Base-by-base conservation (phyloP, 176 grass and related monocot genomes). In the Aegilops bicornis region DNA sequence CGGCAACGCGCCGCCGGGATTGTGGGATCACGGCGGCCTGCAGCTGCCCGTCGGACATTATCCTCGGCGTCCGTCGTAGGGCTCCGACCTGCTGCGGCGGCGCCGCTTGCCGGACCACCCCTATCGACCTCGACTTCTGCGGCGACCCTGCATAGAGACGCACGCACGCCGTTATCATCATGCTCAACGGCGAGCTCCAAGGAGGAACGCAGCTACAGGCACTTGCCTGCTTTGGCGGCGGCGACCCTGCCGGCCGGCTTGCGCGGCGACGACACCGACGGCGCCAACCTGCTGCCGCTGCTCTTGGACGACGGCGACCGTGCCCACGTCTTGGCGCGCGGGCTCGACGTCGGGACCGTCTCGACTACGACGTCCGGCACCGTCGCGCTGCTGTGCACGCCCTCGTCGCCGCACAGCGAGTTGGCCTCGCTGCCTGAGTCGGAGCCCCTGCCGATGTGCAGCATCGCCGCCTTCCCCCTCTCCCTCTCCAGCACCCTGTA, bases 401-500 rank as follows among this genome's bases (percentile, higher is more conserved):
- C 88, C 25, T 91, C 85, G 35, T 98, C 94, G 16, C 92, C 90
- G 69, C 86, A 89, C 33, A 87, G 45, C 39, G 97, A 96, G 58
- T 83, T 82, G 13, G 82, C 90, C 9, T 98, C 92, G 59, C 93
- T 92, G 79, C 91, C 82, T 11, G 92, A 94, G 23, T 96, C 97
- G 29, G 91, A 92, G 79, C 79, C 42, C 79, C 69, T 90, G 65
- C 22, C 23, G 43, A 89, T 62, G 65, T 87, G 88, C 56, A 79
- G 43, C 35, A 63, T 69, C 40, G 83, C 64, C 74, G 74, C 29
- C 56, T 82, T 64, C 17, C 52, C 77, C 81, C 7, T 96, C 72
- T 94, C 92, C 85, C 86, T 96, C 77, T 96, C 94, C 81, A 93
- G 32, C 7, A 96, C 90, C 86, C 88, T 86, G 85, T 96, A 98